Base-by-base conservation (phyloP, 1,284 basidiomycete species). In the Puccinia polysora region DNA sequence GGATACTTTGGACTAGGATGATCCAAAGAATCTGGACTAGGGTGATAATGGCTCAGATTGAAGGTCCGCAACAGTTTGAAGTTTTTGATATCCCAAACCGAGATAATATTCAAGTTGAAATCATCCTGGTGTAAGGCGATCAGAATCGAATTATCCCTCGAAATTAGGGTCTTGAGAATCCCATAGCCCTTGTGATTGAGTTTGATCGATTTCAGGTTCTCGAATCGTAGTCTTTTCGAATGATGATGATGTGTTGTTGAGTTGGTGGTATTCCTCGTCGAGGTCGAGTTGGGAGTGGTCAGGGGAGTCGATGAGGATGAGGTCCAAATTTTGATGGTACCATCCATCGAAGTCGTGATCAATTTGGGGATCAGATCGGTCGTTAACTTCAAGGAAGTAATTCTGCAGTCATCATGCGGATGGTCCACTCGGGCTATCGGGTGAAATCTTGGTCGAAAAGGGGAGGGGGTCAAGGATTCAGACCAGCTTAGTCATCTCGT, bases 341-440 rank as follows among this genome's bases (percentile, higher is more conserved):
- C 82, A 69, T 80, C 79, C 28, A 78, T 74, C 0, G 80, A 78
- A n/a, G 82, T 80, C 1, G 82, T 82, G 38, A 82, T 78, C 6
- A 81, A 59, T 2, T 74, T 52, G 0, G 73, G 36, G 6, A 75
- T 69, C 10, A 73, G 52, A 2, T 74, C 49, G 0, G 78, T 74
- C 0, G 82, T 81, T 76, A 97, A 97, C 5, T 84, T 82, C 63
- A 94, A 77, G 0, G 86, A 84, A 6, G 86, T 86, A 32, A 97
- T 82, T 65, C 83, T 82, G 52, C 82, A 80, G 38, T 83, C 79
- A 34, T 88, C 89, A 80, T 98, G 95, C 7, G 95, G 94, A 36
- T 86, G 84, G 79, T 96, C 91, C 75, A 97, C 87, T 72, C 93
- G 87, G 8, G 93, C 96, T 80, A 94, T 94, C 77, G 86, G 79